Evolutionary conservation across 1,139 yeast species (phyloP).

Genomic region (Sugiyamaella novakii): DNA sequence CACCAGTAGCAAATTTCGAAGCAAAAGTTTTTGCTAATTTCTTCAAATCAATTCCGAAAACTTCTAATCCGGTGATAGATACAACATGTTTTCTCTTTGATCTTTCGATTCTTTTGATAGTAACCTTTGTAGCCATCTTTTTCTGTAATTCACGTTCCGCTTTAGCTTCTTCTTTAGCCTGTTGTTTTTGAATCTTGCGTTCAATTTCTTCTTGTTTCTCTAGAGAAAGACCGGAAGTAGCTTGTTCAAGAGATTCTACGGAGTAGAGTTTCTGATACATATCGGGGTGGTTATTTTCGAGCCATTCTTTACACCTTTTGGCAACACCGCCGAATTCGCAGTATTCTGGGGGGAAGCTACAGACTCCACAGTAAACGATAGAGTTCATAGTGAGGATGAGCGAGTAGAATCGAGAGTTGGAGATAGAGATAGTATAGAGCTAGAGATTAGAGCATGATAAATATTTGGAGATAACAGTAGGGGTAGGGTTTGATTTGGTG

Average conservation of each 20-base stretch:
- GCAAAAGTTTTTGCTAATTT: conserved; percentile 91
- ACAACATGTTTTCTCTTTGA: conserved; percentile 87
- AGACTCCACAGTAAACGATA: conserved; percentile 73
- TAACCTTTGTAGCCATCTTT: conserved; percentile 75
- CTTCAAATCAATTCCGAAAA: conserved; percentile 83
- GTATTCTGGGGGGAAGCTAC: conserved; percentile 88
- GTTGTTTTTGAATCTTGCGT: conserved; percentile 80
- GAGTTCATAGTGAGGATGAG: too few species aligned
- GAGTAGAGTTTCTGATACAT: conserved; percentile 63
- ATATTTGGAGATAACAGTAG: too few species aligned
- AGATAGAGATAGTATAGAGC: neutral
- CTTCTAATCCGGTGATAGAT: conserved; percentile 85
- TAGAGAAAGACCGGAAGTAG: conserved; percentile 58
- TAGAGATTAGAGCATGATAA: neutral
- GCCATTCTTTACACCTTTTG: conserved; percentile 85
- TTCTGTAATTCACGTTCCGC: conserved; percentile 82
- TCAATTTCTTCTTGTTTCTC: conserved; percentile 84
- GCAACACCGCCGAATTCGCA: conserved; percentile 89
- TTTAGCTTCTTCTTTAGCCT: conserved; percentile 85
- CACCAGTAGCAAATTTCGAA: conserved; percentile 94
- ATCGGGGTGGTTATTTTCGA: conserved; percentile 59
- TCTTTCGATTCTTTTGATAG: conserved; percentile 85
- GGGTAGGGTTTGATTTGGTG: too few species aligned
- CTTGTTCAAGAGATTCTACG: conserved; percentile 50
- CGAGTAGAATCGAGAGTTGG: too few species aligned